Base-by-base conservation (phyloP, 192 early-diverging fungal species). In the Coemansia sp. region DNA sequence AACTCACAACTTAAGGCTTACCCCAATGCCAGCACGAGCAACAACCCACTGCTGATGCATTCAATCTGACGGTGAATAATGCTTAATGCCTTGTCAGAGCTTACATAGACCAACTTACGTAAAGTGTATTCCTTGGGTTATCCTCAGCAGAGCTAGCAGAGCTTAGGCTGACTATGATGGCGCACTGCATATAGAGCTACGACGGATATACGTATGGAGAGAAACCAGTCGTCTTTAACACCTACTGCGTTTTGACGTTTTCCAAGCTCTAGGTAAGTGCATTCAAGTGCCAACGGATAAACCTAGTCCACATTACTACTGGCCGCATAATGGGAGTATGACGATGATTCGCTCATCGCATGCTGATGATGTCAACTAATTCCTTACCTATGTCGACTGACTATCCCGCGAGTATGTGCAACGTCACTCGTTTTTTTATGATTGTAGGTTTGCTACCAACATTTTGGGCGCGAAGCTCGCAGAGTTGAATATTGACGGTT, bases 321-420 rank as follows among this genome's bases (percentile, higher is more conserved):
- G 24, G 46, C 5, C 46, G 24, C 51, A 54, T 8, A 54, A 20
- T 10, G 51, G 24, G 20, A 29, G 24, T 9, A 54, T 29, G 3
- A 54, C 51, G 24, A 54, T 54, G 51, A 54, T 54, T 54, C 24
- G 20, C 24, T 54, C 51, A 24, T 27, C 29, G 24, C 51, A 24
- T 27, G 22, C 51, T 29, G 51, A 27, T 10, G 13, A 54, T 22
- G 51, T 24, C 24, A 7, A 54, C 7, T 2, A 24, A 24, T 54
- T 54, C 24, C 51, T 8, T 11, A 27, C 24, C 24, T 27, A 54
- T 27, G 51, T 27, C 9, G 51, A 54, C 12, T 5, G 51, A 8
- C 51, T 54, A 27, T 54, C 51, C 27, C 51, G 51, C 22, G 51
- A 54, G 51, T 54, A 54, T 29, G 10, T 54, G 24, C 51, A 54